Evolutionary conservation across 83 land plant species (phyloP).

Genomic region (Thuja plicata): DNA sequence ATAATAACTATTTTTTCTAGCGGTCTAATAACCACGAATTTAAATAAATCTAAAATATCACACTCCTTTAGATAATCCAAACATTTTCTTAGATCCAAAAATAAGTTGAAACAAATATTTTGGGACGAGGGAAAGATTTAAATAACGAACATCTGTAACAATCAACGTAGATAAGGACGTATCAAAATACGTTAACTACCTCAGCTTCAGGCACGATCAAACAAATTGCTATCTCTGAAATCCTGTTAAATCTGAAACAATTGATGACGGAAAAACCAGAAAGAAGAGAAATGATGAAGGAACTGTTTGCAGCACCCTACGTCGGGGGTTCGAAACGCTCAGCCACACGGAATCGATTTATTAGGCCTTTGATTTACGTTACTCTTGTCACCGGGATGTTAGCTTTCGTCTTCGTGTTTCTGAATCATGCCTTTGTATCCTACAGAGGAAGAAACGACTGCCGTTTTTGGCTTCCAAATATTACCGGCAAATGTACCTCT

Average conservation of each 20-base stretch:
- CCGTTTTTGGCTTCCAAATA: background rate
- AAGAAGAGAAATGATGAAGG: background rate
- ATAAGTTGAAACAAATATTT: too few species aligned
- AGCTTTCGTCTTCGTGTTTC: background rate
- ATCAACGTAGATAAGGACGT: too few species aligned
- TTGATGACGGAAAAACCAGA: background rate
- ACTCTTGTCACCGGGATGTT: background rate
- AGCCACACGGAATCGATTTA: too few species aligned
- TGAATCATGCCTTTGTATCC: background rate
- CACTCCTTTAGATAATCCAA: too few species aligned
- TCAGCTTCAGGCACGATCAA: background rate
- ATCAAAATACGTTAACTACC: too few species aligned
- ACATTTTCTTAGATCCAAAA: too few species aligned
- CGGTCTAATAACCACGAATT: too few species aligned
- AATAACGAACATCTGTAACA: too few species aligned
- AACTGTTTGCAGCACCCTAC: background rate
- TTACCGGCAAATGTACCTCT: background rate
- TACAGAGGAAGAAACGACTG: background rate
- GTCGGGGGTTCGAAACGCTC: background rate
- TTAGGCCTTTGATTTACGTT: constrained; percentile 1
- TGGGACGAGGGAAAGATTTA: too few species aligned
- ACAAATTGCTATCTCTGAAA: background rate
- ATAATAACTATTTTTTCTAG: too few species aligned
- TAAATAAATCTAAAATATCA: too few species aligned
- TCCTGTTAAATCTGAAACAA: too few species aligned